A percentile compares a stretch with the other conserved stretches of the same genome.
Conservation (phyloP, 257 asterid genomes). For the Lycium ferocissimum region DNA sequence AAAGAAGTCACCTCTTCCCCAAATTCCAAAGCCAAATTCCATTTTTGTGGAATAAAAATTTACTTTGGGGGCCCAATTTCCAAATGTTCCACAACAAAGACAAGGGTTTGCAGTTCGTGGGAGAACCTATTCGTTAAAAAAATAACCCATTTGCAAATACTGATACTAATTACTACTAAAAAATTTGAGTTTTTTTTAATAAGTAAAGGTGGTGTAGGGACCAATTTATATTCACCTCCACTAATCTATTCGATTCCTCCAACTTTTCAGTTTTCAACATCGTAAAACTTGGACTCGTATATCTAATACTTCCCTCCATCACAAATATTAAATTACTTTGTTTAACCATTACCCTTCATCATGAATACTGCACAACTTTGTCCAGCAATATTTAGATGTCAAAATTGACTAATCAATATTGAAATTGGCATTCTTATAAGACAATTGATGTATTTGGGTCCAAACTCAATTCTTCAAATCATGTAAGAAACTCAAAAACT, state of each 20-base stretch:
- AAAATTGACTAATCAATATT: neutral
- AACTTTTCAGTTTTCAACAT: neutral
- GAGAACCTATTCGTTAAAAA: no score
- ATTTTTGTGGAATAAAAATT: no score
- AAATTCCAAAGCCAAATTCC: no score
- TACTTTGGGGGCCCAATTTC: no score
- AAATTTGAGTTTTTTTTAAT: neutral
- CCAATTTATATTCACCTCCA: neutral
- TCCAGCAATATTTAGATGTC: neutral
- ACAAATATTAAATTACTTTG: no score
- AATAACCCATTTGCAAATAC: no score
- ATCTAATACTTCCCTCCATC: no score
- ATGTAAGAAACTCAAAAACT: neutral
- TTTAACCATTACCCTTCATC: neutral
- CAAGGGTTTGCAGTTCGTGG: no score
- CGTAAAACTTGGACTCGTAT: neutral
- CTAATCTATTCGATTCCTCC: neutral
- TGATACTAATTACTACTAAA: neutral
- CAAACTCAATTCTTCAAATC: neutral
- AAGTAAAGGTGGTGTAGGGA: neutral
- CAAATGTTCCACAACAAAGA: no score
- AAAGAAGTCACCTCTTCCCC: no score
- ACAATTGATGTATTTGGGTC: neutral
- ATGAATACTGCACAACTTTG: neutral
- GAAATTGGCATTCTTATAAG: neutral